A percentile compares a stretch with the other conserved stretches of the same genome.
These are phyloP conservation scores for Rhodotorula sp. DNA, from an alignment of 1,284 basidiomycete species.

Conservation along the genomic window DNA sequence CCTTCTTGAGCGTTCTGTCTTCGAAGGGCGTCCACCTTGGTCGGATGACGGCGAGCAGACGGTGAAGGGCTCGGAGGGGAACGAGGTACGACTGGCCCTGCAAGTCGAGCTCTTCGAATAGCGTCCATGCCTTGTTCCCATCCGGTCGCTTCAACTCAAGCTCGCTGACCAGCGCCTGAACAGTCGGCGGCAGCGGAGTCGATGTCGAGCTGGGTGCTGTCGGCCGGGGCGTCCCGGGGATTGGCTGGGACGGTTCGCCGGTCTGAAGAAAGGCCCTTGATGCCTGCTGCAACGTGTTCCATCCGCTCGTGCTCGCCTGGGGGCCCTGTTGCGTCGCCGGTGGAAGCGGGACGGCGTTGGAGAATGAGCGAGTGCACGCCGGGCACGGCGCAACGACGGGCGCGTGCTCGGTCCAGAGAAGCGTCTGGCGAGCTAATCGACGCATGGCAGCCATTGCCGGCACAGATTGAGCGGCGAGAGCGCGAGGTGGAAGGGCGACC, in stretches of 20 bases:
- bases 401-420: background rate
- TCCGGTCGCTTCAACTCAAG: conserved; percentile 8
- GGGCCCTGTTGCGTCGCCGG: background rate
- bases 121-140: conserved; percentile 11
- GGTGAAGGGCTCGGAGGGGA: conserved; percentile 23
- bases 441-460: conserved; percentile 8
- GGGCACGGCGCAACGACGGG: conserved; percentile 8
- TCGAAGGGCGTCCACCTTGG: background rate
- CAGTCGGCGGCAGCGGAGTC: background rate
- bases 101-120: conserved; percentile 30
- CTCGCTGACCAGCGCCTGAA: conserved; percentile 11
- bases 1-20: conserved; percentile 11
- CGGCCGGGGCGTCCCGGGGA: background rate
- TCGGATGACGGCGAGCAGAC: conserved; percentile 30
- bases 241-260: background rate
- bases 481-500: background rate
- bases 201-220: background rate
- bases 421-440: conserved; percentile 14
- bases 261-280: conserved; percentile 13
- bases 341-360: conserved; percentile 21
- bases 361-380: conserved; percentile 10
- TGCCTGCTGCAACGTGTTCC: conserved; percentile 18
- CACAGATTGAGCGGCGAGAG: background rate
- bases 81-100: conserved; percentile 17
- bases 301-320: conserved; percentile 3